Percentiles rank a stretch among this genome's conserved stretches.
phyloP scores from a whole-genome alignment of 176 grass and related monocot species.

The Oryza coarctata region DNA sequence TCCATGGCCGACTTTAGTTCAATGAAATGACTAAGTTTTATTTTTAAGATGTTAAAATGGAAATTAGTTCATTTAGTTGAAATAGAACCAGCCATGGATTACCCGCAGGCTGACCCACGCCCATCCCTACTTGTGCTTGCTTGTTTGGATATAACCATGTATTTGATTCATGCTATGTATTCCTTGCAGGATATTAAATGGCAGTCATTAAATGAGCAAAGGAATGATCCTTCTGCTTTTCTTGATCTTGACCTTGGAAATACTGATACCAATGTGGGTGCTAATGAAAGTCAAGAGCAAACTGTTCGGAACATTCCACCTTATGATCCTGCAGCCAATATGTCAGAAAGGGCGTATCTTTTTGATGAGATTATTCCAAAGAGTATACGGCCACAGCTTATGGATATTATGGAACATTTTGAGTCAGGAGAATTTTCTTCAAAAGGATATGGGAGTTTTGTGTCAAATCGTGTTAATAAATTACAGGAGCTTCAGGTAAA shows the following conservation, averaged over 20 bases:
- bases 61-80: too few species aligned
- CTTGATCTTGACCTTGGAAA: slow-evolving; percentile 42
- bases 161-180: slow-evolving; percentile 7
- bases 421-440: slow-evolving; percentile 49
- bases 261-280: slow-evolving; percentile 15
- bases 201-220: slow-evolving; percentile 56
- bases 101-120: too few species aligned
- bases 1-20: too few species aligned
- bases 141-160: slow-evolving; percentile 4
- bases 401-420: slow-evolving; percentile 59
- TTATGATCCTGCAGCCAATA: slow-evolving; percentile 66
- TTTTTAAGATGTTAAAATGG: too few species aligned
- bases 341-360: slow-evolving; percentile 64
- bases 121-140: not conserved
- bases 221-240: slow-evolving; percentile 56
- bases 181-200: slow-evolving; percentile 74
- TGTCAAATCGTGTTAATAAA: slow-evolving; percentile 71
- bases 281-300: slow-evolving; percentile 31
- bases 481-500: slow-evolving; percentile 61
- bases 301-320: slow-evolving; percentile 78
- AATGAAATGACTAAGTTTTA: too few species aligned
- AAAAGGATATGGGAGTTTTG: slow-evolving; percentile 78
- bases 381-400: slow-evolving; percentile 55
- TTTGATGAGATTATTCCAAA: slow-evolving; percentile 84
- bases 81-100: too few species aligned